A percentile compares a stretch with the other conserved stretches of the same genome.
Conservation (phyloP, 176 grass and related monocot genomes). For the Raddia guianensis region DNA sequence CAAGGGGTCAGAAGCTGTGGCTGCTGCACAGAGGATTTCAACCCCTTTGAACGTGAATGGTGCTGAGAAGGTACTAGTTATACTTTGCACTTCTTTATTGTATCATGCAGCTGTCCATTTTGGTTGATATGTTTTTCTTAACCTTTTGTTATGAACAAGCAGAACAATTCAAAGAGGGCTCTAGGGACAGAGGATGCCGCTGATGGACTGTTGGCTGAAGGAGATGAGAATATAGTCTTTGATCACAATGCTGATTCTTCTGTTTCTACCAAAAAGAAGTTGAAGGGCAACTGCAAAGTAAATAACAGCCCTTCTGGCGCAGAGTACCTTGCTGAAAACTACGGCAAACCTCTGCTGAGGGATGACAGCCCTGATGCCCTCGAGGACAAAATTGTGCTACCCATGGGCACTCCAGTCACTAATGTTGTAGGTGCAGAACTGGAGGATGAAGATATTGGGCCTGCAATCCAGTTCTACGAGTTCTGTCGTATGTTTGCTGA, state of each 20-base stretch:
- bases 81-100: neutral
- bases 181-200: conserved; percentile 9
- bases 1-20: conserved; percentile 50
- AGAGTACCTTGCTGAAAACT: conserved; percentile 5
- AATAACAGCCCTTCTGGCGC: conserved; percentile 20
- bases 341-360: neutral
- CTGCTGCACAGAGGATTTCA: conserved; percentile 48
- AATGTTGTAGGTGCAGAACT: conserved; percentile 53
- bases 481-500: conserved; percentile 79
- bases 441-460: conserved; percentile 55
- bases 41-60: conserved; percentile 23
- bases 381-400: conserved; percentile 39
- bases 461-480: conserved; percentile 72
- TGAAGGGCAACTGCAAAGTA: conserved; percentile 15
- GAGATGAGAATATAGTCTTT: conserved; percentile 47
- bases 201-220: conserved; percentile 25
- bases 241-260: conserved; percentile 40
- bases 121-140: conserved; percentile 39
- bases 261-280: conserved; percentile 33
- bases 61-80: conserved; percentile 41
- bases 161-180: conserved; percentile 36
- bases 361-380: conserved; percentile 28
- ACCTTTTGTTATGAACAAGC: conserved; percentile 22
- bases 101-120: conserved; percentile 14
- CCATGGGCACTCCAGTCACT: conserved; percentile 53